Conservation (phyloP, 257 asterid genomes). For the Solanum habrochaites region DNA sequence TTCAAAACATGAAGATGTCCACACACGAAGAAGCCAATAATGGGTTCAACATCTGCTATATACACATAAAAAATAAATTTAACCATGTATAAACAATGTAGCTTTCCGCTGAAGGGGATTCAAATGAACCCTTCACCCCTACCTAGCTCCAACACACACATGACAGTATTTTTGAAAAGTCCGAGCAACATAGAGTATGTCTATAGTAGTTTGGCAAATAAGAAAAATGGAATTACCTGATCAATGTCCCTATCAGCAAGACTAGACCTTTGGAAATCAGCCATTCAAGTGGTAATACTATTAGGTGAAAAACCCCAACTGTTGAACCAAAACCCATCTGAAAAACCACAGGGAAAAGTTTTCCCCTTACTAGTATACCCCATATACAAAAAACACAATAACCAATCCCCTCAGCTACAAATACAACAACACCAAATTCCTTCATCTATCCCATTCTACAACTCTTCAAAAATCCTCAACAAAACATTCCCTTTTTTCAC, state of each 20-base stretch:
- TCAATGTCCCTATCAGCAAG: constrained; percentile 68
- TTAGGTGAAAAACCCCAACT: constrained; percentile 28
- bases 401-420: constrained; percentile 8
- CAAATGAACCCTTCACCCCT: not conserved
- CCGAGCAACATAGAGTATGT: not conserved
- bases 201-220: not conserved
- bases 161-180: not conserved
- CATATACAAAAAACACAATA: constrained; percentile 18
- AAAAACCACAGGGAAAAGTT: constrained; percentile 20
- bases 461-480: not conserved
- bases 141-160: not conserved
- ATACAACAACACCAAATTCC: constrained; percentile 9
- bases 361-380: constrained; percentile 30
- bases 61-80: not conserved
- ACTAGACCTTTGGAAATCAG: constrained; percentile 71
- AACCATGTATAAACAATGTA: not conserved
- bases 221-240: constrained; percentile 39
- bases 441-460: constrained; percentile 33
- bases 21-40: not conserved
- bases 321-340: constrained; percentile 70
- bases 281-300: constrained; percentile 75
- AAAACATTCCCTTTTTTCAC: not conserved
- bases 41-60: not conserved
- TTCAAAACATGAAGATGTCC: not conserved
- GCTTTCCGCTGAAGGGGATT: not conserved